Conservation (phyloP, 805 yeast genomes). For the Candida coleopterorum region DNA sequence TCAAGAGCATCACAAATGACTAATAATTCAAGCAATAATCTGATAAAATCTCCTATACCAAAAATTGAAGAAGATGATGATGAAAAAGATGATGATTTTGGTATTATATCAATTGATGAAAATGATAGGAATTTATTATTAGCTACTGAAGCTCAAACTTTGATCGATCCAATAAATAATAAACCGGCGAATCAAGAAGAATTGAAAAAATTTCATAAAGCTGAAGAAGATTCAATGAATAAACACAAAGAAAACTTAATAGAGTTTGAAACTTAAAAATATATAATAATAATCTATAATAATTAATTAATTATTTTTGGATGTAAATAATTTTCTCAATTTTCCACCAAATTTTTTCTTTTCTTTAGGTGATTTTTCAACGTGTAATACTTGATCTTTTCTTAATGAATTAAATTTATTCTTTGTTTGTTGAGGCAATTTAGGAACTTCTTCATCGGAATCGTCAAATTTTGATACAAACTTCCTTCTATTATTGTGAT, state of each 20-base stretch:
- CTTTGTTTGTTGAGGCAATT: not conserved
- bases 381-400: not conserved
- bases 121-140: constrained; percentile 44
- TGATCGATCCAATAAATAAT: constrained; percentile 21
- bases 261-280: constrained; percentile 36
- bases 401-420: constrained; percentile 3
- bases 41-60: constrained; percentile 21
- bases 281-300: not conserved
- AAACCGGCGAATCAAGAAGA: constrained; percentile 12
- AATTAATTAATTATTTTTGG: not conserved
- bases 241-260: constrained; percentile 26
- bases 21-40: constrained; percentile 16
- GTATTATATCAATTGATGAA: constrained; percentile 35
- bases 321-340: constrained; percentile 37
- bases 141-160: constrained; percentile 45
- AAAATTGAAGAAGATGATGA: constrained; percentile 27
- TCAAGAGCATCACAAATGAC: constrained; percentile 41
- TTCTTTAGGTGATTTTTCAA: constrained; percentile 16
- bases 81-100: constrained; percentile 43
- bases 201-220: constrained; percentile 23
- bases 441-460: constrained; percentile 51
- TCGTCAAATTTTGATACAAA: constrained; percentile 58
- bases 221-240: constrained; percentile 13
- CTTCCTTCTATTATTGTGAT: constrained; percentile 8
- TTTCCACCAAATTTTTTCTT: constrained; percentile 36